Evolutionary conservation across 2,329 filamentous ascomycete species (phyloP).

Genomic region (Geosmithia flava): DNA sequence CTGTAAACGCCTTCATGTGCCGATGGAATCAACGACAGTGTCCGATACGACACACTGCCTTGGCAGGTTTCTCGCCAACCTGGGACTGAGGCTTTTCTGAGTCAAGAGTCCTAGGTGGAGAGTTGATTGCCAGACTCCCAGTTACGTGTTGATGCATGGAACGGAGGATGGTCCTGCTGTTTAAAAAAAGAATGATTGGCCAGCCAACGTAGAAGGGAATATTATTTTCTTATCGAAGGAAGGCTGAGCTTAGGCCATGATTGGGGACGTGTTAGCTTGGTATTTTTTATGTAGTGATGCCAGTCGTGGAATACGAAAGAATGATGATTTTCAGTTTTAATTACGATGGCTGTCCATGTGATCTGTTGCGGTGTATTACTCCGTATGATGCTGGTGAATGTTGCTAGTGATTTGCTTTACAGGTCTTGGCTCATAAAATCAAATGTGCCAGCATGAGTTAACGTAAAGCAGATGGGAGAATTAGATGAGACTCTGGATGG

Average conservation of each 20-base stretch:
- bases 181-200: conserved; percentile 17
- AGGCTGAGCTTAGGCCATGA: conserved; percentile 23
- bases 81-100: conserved; percentile 13
- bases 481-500: too few species aligned
- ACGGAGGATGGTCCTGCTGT: conserved; percentile 7
- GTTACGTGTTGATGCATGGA: conserved; percentile 2
- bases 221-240: conserved; percentile 9
- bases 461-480: too few species aligned
- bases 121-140: conserved; percentile 6
- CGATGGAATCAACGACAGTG: conserved; percentile 33
- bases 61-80: conserved; percentile 24
- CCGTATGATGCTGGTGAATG: too few species aligned
- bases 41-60: conserved; percentile 26
- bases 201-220: conserved; percentile 17
- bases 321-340: conserved; percentile 3
- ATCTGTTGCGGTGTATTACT: too few species aligned
- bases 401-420: too few species aligned
- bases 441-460: too few species aligned
- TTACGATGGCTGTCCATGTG: background rate
- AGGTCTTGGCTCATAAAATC: too few species aligned
- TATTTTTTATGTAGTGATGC: conserved; percentile 30
- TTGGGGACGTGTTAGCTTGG: conserved; percentile 22
- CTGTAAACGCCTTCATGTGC: conserved; percentile 51
- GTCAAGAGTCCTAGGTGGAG: conserved; percentile 9
- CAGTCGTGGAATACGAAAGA: conserved; percentile 22